A percentile compares a stretch with the other conserved stretches of the same genome.
These are phyloP conservation scores for Chloranthus sessilifolius DNA, from an alignment of 164 flowering plant species.

Conservation along the genomic window DNA sequence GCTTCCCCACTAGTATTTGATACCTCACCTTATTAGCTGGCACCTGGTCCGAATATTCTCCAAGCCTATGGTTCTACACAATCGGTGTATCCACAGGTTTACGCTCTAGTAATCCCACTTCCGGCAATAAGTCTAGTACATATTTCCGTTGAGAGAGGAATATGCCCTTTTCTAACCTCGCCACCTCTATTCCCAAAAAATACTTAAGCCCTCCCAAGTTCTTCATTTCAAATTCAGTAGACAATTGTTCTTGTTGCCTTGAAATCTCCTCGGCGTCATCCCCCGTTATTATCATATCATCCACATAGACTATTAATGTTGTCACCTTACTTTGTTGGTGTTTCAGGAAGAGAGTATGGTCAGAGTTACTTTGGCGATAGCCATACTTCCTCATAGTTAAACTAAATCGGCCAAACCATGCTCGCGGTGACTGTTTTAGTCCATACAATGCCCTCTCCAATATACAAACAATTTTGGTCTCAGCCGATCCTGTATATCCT, in stretches of 20 bases:
- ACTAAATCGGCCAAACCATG: conserved; percentile 1
- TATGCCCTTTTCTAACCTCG: no score
- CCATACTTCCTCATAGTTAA: conserved; percentile 6
- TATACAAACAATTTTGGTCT: not conserved
- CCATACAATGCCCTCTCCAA: not conserved
- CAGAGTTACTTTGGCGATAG: conserved; percentile 1
- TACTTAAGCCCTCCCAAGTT: not conserved
- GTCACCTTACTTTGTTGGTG: not conserved
- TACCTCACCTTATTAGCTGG: not conserved
- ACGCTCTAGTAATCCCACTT: not conserved
- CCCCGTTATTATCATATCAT: not conserved
- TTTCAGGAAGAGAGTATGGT: conserved; percentile 4
- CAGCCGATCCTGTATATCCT: not conserved
- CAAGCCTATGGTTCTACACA: not conserved
- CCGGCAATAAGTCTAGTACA: not conserved
- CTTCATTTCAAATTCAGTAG: conserved; percentile 1
- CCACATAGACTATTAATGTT: not conserved
- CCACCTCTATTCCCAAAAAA: not conserved
- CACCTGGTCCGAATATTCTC: not conserved
- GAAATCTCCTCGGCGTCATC: not conserved
- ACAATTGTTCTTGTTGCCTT: not conserved
- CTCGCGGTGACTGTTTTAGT: not conserved
- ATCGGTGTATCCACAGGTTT: not conserved
- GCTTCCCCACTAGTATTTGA: not conserved
- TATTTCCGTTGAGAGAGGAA: not conserved